Conservation (phyloP, 2,329 filamentous ascomycete species). For the Calonectria hawksworthii region DNA sequence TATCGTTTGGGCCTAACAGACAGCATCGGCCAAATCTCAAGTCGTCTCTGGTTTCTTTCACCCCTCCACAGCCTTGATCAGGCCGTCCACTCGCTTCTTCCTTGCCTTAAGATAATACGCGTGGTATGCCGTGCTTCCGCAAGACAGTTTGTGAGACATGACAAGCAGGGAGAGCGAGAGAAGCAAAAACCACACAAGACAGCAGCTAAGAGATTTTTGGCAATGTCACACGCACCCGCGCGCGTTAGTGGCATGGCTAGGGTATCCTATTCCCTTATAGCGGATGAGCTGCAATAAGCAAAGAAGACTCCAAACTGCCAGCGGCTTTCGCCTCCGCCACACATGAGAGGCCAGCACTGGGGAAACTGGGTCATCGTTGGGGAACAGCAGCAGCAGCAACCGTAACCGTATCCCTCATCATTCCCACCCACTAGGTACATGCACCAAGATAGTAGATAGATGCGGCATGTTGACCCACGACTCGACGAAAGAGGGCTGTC, state of each 20-base stretch:
- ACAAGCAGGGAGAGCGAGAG: constrained; percentile 2
- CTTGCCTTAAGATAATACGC: neutral
- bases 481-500: neutral
- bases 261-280: neutral
- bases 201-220: constrained; percentile 1
- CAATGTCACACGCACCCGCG: constrained; percentile 5
- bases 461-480: neutral
- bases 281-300: neutral
- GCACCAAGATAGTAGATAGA: neutral
- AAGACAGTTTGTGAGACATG: constrained; percentile 3
- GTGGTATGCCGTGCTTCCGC: constrained; percentile 6
- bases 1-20: neutral
- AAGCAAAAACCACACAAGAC: constrained; percentile 2
- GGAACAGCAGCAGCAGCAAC: neutral
- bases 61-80: neutral
- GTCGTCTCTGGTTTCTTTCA: neutral
- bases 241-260: neutral
- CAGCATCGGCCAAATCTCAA: neutral
- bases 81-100: neutral
- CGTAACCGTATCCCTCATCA: neutral
- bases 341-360: neutral
- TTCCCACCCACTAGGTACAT: neutral
- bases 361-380: neutral
- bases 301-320: neutral
- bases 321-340: neutral